These are phyloP conservation scores for Ambrosiella beaveri DNA, from an alignment of 2,329 filamentous ascomycete genomes.

Conservation along the genomic window DNA sequence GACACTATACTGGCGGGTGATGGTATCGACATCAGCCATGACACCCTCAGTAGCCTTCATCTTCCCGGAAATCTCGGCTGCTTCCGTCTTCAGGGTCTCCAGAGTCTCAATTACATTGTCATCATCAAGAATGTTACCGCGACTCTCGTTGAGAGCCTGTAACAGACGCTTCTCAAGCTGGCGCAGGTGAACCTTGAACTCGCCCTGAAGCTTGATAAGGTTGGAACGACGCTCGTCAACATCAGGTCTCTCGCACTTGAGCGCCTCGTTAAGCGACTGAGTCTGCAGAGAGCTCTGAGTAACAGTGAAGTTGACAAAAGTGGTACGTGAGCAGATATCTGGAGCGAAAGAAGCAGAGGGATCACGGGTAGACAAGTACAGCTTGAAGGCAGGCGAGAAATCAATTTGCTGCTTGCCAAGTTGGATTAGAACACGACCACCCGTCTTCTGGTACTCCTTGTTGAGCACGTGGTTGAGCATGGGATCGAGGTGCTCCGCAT, in stretches of 20 bases:
- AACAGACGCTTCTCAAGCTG: conserved; percentile 87
- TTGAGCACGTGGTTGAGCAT: conserved; percentile 97
- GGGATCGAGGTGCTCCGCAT: conserved; percentile 91
- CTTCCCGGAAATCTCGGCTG: conserved; percentile 88
- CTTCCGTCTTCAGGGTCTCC: conserved; percentile 94
- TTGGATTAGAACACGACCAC: conserved; percentile 92
- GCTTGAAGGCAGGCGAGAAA: conserved; percentile 89
- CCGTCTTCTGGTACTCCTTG: conserved; percentile 98
- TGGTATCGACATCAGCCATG: conserved; percentile 93
- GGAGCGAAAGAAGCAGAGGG: conserved; percentile 91
- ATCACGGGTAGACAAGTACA: conserved; percentile 89
- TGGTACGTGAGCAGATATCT: conserved; percentile 94
- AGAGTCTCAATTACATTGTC: conserved; percentile 96
- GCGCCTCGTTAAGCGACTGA: conserved; percentile 89
- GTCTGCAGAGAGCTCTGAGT: conserved; percentile 98
- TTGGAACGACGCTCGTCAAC: conserved; percentile 93
- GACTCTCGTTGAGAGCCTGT: conserved; percentile 90
- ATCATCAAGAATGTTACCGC: conserved; percentile 94
- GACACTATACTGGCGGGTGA: conserved; percentile 84
- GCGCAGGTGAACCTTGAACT: conserved; percentile 96
- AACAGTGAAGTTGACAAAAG: conserved; percentile 98
- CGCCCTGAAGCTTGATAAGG: conserved; percentile 94
- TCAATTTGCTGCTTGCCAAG: conserved; percentile 98
- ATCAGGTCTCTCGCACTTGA: conserved; percentile 93
- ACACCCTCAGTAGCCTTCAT: conserved; percentile 94